phyloP scores from a whole-genome alignment of 2,329 filamentous ascomycete species.

The Colletotrichum sp. region DNA sequence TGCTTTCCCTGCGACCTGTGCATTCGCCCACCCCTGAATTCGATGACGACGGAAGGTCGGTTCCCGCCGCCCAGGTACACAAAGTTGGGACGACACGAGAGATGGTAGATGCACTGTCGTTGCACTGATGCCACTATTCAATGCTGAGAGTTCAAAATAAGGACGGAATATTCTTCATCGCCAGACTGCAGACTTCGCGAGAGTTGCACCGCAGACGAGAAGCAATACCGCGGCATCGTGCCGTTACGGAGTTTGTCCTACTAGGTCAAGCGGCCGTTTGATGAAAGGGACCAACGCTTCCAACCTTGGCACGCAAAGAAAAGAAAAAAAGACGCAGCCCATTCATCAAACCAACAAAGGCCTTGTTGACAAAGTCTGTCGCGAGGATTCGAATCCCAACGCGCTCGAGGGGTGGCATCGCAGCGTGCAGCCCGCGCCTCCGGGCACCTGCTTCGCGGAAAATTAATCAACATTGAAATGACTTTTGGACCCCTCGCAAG shows the following conservation, averaged over 20 bases:
- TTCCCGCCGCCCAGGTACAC: slow-evolving; percentile 5
- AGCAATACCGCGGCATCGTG: background rate
- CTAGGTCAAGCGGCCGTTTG: background rate
- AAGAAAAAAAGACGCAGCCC: background rate
- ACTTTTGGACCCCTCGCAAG: background rate
- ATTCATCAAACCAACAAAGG: background rate
- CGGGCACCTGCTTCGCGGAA: background rate
- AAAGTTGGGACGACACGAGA: slow-evolving; percentile 8
- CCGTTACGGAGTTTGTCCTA: background rate
- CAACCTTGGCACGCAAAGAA: background rate
- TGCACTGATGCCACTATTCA: background rate
- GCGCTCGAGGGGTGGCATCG: background rate
- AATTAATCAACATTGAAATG: slow-evolving; percentile 8
- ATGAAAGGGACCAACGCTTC: background rate
- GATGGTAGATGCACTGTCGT: background rate
- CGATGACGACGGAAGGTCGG: slow-evolving; percentile 9
- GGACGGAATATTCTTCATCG: background rate
- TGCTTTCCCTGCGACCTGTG: background rate
- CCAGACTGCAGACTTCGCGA: background rate
- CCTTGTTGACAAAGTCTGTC: background rate
- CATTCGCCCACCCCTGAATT: background rate
- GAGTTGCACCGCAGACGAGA: background rate
- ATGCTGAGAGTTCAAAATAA: background rate
- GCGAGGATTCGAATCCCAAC: background rate
- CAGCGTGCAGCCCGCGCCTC: background rate